Percentiles rank a stretch among this genome's conserved stretches.
These are phyloP conservation scores for Hyaloscypha finlandica DNA, from an alignment of 495 filamentous ascomycete species.

Conservation along the genomic window DNA sequence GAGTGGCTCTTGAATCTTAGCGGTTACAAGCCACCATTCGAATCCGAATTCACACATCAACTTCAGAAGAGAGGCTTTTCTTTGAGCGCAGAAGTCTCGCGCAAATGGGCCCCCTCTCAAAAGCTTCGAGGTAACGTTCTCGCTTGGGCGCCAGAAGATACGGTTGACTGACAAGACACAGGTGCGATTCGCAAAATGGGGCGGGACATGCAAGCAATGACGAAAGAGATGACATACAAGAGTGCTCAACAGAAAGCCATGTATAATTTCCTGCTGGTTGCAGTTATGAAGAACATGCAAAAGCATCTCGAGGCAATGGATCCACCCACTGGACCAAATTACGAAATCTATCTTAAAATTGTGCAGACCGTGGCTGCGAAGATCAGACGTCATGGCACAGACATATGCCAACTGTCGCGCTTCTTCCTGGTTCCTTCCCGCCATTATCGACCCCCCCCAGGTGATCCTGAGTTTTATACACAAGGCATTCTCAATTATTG, in stretches of 20 bases:
- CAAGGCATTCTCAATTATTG: conserved; percentile 52
- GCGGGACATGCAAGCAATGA: conserved; percentile 34
- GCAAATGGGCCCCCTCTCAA: background rate
- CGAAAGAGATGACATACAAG: conserved; percentile 23
- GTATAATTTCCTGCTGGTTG: conserved; percentile 40
- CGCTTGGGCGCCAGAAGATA: background rate
- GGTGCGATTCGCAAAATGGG: conserved; percentile 45
- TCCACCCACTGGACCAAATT: conserved; percentile 32
- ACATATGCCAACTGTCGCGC: conserved; percentile 44
- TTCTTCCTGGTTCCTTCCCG: conserved; percentile 50
- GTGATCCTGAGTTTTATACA: conserved; percentile 50
- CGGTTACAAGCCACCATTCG: background rate
- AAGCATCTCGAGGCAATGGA: conserved; percentile 41
- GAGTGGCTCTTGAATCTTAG: conserved; percentile 19
- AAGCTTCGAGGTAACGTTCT: conserved; percentile 7
- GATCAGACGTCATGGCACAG: conserved; percentile 47
- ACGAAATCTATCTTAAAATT: conserved; percentile 45
- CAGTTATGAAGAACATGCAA: conserved; percentile 51
- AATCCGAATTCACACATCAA: background rate
- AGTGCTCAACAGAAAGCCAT: conserved; percentile 30
- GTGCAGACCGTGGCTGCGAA: conserved; percentile 45
- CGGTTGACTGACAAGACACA: conserved; percentile 23
- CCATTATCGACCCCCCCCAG: conserved; percentile 49
- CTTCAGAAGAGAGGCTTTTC: background rate
- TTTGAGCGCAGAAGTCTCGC: background rate